phyloP scores from a whole-genome alignment of 2,329 filamentous ascomycete genomes.

The Aspergillus ibericus region DNA sequence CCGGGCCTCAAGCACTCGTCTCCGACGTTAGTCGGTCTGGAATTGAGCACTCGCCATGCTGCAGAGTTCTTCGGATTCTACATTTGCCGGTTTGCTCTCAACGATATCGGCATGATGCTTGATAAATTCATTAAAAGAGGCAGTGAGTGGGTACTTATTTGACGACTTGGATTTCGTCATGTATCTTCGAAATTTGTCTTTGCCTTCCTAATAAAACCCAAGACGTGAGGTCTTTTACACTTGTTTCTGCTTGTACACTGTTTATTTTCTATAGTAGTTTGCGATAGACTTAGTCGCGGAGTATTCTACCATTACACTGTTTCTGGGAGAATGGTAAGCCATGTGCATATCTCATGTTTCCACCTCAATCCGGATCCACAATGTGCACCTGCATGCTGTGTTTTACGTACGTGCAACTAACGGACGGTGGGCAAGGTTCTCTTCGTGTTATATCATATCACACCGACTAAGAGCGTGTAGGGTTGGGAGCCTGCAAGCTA shows the following conservation, averaged over 20 bases:
- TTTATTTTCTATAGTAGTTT: no score
- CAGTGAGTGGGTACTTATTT: conserved; percentile 83
- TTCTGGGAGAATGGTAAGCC: no score
- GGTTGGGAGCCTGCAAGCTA: not conserved
- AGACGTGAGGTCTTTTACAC: no score
- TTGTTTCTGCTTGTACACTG: no score
- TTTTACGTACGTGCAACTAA: not conserved
- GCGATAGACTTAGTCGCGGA: no score
- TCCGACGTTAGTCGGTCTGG: conserved; percentile 90
- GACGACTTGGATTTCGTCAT: conserved; percentile 1
- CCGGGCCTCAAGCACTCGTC: conserved; percentile 88
- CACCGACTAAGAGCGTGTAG: not conserved
- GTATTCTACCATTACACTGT: no score
- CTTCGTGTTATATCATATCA: not conserved
- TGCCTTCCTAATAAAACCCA: not conserved
- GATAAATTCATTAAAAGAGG: conserved; percentile 98
- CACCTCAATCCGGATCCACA: no score
- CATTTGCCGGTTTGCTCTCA: conserved; percentile 89
- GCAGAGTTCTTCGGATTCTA: conserved; percentile 98
- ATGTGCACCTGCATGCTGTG: not conserved
- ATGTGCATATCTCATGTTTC: no score
- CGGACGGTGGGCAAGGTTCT: not conserved
- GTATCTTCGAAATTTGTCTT: not conserved
- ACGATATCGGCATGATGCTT: conserved; percentile 78
- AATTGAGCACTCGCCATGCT: conserved; percentile 88